A percentile compares a stretch with the other conserved stretches of the same genome.
Evolutionary conservation across 2,329 filamentous ascomycete genomes (phyloP).

Genomic region (Atkinsonella texensis): DNA sequence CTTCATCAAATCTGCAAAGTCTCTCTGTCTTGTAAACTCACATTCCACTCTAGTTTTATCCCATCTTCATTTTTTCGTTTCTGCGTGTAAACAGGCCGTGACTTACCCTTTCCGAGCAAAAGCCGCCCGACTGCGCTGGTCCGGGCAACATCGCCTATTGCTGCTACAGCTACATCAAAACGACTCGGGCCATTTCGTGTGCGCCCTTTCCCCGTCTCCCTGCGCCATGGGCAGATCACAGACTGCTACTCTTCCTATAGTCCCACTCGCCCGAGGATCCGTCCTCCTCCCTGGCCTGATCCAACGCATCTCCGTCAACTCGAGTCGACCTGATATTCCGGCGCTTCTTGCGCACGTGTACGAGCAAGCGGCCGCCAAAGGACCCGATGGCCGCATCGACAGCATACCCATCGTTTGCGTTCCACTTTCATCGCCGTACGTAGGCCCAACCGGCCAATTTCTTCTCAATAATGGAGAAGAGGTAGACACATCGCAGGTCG

Average conservation of each 20-base stretch:
- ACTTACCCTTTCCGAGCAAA: not conserved
- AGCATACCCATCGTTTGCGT: conserved; percentile 76
- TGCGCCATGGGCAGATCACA: conserved; percentile 27
- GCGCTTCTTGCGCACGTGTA: conserved; percentile 80
- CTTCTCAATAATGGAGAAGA: conserved; percentile 55
- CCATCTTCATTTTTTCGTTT: not conserved
- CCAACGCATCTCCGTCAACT: conserved; percentile 70
- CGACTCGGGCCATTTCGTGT: not conserved
- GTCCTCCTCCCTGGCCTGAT: conserved; percentile 80
- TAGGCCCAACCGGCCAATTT: conserved; percentile 63
- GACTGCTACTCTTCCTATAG: conserved; percentile 53
- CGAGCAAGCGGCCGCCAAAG: conserved; percentile 58
- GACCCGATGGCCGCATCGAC: conserved; percentile 50
- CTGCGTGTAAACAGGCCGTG: not conserved
- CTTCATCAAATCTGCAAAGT: not conserved
- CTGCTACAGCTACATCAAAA: not conserved
- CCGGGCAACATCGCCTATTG: not conserved
- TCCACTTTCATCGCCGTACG: conserved; percentile 63
- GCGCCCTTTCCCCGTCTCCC: not conserved
- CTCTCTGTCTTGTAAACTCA: not conserved
- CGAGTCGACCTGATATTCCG: conserved; percentile 72
- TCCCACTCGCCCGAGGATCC: conserved; percentile 68
- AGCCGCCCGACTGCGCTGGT: not conserved
- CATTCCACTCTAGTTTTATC: not conserved
- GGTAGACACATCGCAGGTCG: conserved; percentile 29